Evolutionary conservation across 257 asterid genomes (phyloP).

Genomic region (Oldenlandia corymbosa): DNA sequence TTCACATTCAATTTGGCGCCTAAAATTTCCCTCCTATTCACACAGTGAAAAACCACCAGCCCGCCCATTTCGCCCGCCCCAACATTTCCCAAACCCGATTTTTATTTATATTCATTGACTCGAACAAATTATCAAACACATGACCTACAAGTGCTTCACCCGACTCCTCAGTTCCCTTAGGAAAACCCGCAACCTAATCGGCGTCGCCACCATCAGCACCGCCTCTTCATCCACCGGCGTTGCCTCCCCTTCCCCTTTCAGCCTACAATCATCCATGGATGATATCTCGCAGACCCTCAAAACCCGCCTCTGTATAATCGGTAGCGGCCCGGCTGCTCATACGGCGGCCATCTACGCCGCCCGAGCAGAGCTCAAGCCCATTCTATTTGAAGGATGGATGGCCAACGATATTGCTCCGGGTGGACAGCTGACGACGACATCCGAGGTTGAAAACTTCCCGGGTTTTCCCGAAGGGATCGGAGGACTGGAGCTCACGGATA

Average conservation of each 20-base stretch:
- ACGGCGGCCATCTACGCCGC: slow-evolving; percentile 96
- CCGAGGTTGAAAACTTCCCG: slow-evolving; percentile 95
- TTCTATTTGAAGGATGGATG: slow-evolving; percentile 96
- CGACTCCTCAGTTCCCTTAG: slow-evolving; percentile 1
- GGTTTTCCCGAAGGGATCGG: slow-evolving; percentile 81
- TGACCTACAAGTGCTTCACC: slow-evolving; percentile 8
- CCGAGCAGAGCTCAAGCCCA: slow-evolving; percentile 85
- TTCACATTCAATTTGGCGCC: slow-evolving; percentile 16
- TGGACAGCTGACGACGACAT: slow-evolving; percentile 89
- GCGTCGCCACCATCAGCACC: slow-evolving; percentile 16
- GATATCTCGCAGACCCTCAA: slow-evolving; percentile 32
- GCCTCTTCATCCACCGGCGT: slow-evolving; percentile 12
- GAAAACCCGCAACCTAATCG: slow-evolving; percentile 21
- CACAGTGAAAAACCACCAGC: background rate
- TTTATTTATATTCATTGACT: background rate
- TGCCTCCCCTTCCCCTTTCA: slow-evolving; percentile 17
- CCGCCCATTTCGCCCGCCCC: slow-evolving; percentile 20
- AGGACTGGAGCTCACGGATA: slow-evolving; percentile 70
- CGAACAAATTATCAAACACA: slow-evolving; percentile 14
- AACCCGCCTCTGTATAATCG: slow-evolving; percentile 82
- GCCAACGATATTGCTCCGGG: slow-evolving; percentile 98
- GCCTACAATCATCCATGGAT: slow-evolving; percentile 47
- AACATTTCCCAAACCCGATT: background rate
- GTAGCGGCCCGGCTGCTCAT: slow-evolving; percentile 98
- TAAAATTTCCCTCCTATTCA: background rate